A percentile compares a stretch with the other conserved stretches of the same genome.
Evolutionary conservation across 192 early-diverging fungal species (phyloP).

Genomic region (Gamsiella multidivaricata): DNA sequence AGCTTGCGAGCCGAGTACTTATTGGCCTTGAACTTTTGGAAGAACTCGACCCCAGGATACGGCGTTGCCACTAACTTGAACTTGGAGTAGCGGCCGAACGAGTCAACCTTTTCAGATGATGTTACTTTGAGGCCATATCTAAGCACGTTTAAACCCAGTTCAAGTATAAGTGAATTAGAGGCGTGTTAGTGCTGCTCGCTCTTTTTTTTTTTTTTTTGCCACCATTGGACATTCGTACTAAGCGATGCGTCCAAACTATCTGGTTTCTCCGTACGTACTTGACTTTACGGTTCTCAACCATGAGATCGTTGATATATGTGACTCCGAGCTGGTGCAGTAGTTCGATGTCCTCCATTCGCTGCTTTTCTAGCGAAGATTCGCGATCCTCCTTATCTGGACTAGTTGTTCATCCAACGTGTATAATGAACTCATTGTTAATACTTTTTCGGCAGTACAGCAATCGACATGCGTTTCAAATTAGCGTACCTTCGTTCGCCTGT

Average conservation of each 20-base stretch:
- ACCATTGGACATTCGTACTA: no score
- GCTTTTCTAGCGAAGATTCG: slow-evolving; percentile 49
- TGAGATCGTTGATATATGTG: slow-evolving; percentile 52
- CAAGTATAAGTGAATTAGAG: background rate
- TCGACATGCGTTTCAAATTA: background rate
- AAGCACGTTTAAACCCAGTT: background rate
- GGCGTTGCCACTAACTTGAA: slow-evolving; percentile 55
- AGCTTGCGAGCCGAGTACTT: slow-evolving; percentile 50
- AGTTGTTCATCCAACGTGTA: no score
- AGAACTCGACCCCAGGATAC: slow-evolving; percentile 55
- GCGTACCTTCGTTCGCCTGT: slow-evolving; percentile 41
- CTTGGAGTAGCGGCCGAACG: slow-evolving; percentile 46
- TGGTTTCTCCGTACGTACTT: no score
- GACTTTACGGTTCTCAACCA: slow-evolving; percentile 58
- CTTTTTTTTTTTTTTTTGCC: background rate
- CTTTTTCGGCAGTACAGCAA: no score
- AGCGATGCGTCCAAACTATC: no score
- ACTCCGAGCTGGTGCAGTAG: slow-evolving; percentile 49
- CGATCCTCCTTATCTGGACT: slow-evolving; percentile 53
- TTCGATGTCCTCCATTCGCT: slow-evolving; percentile 48
- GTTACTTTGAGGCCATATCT: slow-evolving; percentile 56
- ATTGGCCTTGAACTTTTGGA: slow-evolving; percentile 55
- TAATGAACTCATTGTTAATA: background rate
- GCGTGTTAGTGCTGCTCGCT: background rate
- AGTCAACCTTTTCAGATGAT: slow-evolving; percentile 53